A percentile compares a stretch with the other conserved stretches of the same genome.
Conservation (phyloP, 768 basidiomycete species). For the Pholiota microspora region DNA sequence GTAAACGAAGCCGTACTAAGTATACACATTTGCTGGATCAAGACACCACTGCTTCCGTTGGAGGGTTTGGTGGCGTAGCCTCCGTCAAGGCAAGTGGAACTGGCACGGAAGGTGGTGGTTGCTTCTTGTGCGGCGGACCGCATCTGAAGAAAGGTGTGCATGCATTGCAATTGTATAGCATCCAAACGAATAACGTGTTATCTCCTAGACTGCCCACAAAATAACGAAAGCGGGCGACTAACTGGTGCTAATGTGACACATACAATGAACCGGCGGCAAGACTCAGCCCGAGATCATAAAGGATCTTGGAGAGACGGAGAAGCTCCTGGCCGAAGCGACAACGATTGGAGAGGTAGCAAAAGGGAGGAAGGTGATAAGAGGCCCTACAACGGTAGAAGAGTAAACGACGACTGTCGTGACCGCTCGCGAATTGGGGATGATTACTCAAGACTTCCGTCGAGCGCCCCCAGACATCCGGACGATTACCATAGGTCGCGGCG, state of each 20-base stretch:
- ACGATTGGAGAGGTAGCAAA: not conserved
- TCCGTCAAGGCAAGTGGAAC: conserved; percentile 56
- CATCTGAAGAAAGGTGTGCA: conserved; percentile 84
- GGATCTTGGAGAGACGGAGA: conserved; percentile 17
- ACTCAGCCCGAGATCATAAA: conserved; percentile 9
- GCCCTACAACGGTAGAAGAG: conserved; percentile 24
- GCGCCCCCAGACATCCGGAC: conserved; percentile 5
- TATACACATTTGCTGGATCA: conserved; percentile 96
- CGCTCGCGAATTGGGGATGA: conserved; percentile 23
- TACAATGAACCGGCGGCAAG: conserved; percentile 15
- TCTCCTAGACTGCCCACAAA: conserved; percentile 29
- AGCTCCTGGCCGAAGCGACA: conserved; percentile 13
- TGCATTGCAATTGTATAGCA: not conserved
- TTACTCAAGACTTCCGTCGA: conserved; percentile 20
- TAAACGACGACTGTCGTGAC: conserved; percentile 21
- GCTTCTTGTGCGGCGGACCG: conserved; percentile 92
- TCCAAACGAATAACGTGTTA: not conserved
- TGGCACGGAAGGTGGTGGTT: conserved; percentile 61
- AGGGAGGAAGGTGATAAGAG: too few relatives aligned
- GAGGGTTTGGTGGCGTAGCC: conserved; percentile 64
- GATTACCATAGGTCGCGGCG: conserved; percentile 19
- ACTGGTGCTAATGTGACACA: conserved; percentile 24
- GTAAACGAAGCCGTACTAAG: conserved; percentile 89
- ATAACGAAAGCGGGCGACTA: conserved; percentile 21
- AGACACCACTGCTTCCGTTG: conserved; percentile 71